A percentile compares a stretch with the other conserved stretches of the same genome.
Evolutionary conservation across 768 basidiomycete genomes (phyloP).

Genomic region (Tylopilus felleus): DNA sequence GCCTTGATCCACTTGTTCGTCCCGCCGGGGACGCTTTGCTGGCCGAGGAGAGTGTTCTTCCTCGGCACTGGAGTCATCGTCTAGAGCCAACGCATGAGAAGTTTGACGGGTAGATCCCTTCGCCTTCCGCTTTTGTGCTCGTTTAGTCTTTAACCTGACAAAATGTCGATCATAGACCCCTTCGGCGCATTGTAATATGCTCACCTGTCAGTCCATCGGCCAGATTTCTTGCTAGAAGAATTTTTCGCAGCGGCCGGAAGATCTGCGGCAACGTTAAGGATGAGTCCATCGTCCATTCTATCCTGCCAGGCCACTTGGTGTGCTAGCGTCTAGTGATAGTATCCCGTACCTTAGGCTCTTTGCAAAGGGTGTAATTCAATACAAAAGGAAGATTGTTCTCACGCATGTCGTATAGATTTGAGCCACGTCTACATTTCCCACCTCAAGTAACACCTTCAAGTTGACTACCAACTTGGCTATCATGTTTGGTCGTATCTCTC

Average conservation of each 20-base stretch:
- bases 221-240: slow-evolving; percentile 46
- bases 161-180: not conserved
- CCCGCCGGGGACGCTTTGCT: slow-evolving; percentile 44
- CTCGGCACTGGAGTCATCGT: slow-evolving; percentile 16
- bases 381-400: slow-evolving; percentile 28
- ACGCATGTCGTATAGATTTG: slow-evolving; percentile 1
- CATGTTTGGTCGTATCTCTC: slow-evolving; percentile 60
- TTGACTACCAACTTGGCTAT: slow-evolving; percentile 1
- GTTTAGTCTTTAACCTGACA: slow-evolving; percentile 70
- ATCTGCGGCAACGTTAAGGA: slow-evolving; percentile 65
- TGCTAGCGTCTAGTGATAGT: no score
- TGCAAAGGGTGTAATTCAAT: no score
- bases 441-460: not conserved
- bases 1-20: slow-evolving; percentile 22
- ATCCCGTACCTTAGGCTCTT: no score
- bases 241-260: slow-evolving; percentile 29
- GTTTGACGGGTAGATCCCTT: slow-evolving; percentile 30
- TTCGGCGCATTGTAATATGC: slow-evolving; percentile 14
- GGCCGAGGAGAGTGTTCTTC: slow-evolving; percentile 37
- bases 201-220: slow-evolving; percentile 78
- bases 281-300: slow-evolving; percentile 77
- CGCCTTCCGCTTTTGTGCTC: slow-evolving; percentile 58
- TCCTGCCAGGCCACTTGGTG: no score
- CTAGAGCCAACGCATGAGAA: slow-evolving; percentile 3
- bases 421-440: slow-evolving; percentile 26